These are phyloP conservation scores for Climacium dendroides DNA, from an alignment of 225 moss, liverwort and hornwort genomes.

Conservation along the genomic window DNA sequence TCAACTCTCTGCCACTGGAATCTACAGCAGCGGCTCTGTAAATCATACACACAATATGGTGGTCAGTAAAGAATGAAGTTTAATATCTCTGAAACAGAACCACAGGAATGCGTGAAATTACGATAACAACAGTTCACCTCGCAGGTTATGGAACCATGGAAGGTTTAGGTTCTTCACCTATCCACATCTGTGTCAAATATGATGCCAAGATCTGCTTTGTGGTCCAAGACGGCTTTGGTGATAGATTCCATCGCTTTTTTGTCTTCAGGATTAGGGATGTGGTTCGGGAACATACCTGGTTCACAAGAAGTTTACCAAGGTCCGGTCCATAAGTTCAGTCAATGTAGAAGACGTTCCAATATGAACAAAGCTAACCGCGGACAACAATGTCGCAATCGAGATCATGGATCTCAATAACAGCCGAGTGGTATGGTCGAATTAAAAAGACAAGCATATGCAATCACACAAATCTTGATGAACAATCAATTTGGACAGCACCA, in stretches of 20 bases:
- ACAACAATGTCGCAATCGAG: not conserved
- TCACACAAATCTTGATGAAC: not conserved
- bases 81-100: not conserved
- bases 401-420: not conserved
- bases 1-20: conserved; percentile 88
- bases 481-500: not conserved
- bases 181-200: conserved; percentile 99
- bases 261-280: conserved; percentile 91
- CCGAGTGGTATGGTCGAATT: not conserved
- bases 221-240: conserved; percentile 70
- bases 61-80: not conserved
- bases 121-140: not conserved
- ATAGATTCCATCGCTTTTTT: conserved; percentile 86
- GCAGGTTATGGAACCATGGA: not conserved
- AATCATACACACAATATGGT: not conserved
- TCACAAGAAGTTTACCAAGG: not conserved
- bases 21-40: conserved; percentile 90
- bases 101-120: not conserved
- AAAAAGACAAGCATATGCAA: not conserved
- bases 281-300: conserved; percentile 94
- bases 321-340: not conserved
- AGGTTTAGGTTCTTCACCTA: conserved; percentile 23
- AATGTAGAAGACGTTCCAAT: not conserved
- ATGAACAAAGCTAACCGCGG: not conserved
- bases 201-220: conserved; percentile 92